Percentiles rank a stretch among this genome's conserved stretches.
Conservation (phyloP, 257 asterid genomes). For the Nicotiana tabacum region DNA sequence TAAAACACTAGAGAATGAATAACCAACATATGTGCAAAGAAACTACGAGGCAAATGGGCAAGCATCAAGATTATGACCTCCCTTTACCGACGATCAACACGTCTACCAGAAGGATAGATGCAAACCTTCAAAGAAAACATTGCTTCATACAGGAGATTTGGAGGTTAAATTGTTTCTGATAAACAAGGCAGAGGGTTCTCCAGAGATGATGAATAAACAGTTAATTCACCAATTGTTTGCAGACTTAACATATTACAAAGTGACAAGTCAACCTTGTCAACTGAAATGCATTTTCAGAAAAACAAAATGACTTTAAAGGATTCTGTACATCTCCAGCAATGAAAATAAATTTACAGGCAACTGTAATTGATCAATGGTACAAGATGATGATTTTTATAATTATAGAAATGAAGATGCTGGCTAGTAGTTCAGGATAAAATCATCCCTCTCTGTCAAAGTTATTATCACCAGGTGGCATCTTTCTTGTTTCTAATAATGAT, state of each 20-base stretch:
- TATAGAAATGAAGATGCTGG: conserved; percentile 17
- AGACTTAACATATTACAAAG: conserved; percentile 52
- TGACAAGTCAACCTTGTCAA: conserved; percentile 44
- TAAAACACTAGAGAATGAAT: no score
- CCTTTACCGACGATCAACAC: no score
- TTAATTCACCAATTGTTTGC: not conserved
- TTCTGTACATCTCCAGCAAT: conserved; percentile 56
- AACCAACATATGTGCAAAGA: no score
- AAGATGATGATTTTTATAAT: not conserved
- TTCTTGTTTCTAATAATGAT: conserved; percentile 57
- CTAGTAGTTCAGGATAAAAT: conserved; percentile 28
- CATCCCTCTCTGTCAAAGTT: conserved; percentile 68
- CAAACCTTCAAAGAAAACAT: not conserved
- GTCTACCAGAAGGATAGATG: no score
- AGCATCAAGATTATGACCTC: no score
- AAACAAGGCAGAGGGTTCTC: not conserved
- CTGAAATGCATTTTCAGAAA: conserved; percentile 37
- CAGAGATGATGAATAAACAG: not conserved
- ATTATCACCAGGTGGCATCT: conserved; percentile 55
- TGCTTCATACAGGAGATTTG: not conserved
- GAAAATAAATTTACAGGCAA: conserved; percentile 65
- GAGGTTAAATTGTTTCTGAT: not conserved
- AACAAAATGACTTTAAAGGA: conserved; percentile 36
- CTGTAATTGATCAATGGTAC: conserved; percentile 33
- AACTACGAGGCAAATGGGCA: no score